Evolutionary conservation across 2,329 filamentous ascomycete species (phyloP).

Genomic region (Fusarium metavorans): DNA sequence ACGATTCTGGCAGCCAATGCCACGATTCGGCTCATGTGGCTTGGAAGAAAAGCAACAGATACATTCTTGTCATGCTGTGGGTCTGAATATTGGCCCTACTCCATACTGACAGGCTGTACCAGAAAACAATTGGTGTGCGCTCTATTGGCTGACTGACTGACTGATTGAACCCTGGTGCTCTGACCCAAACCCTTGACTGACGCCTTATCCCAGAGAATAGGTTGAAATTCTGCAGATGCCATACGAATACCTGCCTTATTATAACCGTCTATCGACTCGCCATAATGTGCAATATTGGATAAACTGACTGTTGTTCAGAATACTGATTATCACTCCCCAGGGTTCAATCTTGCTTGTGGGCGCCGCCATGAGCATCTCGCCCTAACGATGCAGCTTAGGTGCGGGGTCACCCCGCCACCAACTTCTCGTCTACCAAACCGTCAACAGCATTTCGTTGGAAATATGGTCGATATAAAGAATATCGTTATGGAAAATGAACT

Average conservation of each 20-base stretch:
- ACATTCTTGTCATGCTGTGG: constrained; percentile 26
- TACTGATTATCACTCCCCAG: neutral
- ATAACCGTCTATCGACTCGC: neutral
- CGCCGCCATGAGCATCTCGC: neutral
- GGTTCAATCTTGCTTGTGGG: neutral
- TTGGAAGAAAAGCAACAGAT: constrained; percentile 19
- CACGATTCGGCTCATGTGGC: constrained; percentile 20
- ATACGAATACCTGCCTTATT: neutral
- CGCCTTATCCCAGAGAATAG: neutral
- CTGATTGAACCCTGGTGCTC: neutral
- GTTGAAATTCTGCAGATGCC: neutral
- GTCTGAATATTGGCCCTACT: constrained; percentile 34
- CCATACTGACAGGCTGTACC: constrained; percentile 21
- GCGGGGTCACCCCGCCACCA: neutral
- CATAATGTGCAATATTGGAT: neutral
- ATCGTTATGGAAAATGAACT: neutral
- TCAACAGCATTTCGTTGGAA: neutral
- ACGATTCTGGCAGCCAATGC: constrained; percentile 18
- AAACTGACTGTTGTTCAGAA: neutral
- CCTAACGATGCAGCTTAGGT: neutral
- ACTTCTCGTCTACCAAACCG: neutral
- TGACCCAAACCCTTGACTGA: neutral
- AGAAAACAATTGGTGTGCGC: constrained; percentile 13
- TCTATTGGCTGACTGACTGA: neutral
- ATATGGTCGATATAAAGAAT: neutral